Base-by-base conservation (phyloP, 1,284 basidiomycete species). In the Ceratobasidium sp. region DNA sequence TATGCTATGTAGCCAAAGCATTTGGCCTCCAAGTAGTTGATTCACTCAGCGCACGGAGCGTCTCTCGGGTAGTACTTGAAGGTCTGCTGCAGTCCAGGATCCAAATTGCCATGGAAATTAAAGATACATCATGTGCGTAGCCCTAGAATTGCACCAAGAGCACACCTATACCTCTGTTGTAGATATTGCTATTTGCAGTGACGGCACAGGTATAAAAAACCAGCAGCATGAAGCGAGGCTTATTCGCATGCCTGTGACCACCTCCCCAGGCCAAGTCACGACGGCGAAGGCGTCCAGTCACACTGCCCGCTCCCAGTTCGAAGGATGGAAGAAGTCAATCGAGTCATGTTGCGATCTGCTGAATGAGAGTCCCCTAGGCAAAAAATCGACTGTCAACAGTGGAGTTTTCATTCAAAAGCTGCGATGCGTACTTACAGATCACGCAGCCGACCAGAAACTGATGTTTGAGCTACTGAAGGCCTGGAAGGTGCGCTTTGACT, bases 201-300 rank as follows among this genome's bases (percentile, higher is more conserved):
- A 69, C 59, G 66, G 66, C 5, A 69, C 53, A 44, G 47, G 36
- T 2, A 69, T 69, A 4, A 63, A 63, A 48, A 63, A 63, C 27
- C 60, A 63, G 41, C 60, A 63, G 29, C 36, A 63, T 22, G 60
- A 63, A 45, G 41, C 36, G 2, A 45, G 41, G 47, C 22, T 41
- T 19, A 41, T 63, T 29, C 44, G 22, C 24, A 63, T 63, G 24
- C 60, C 31, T 14, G 31, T 44, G 15, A 8, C 22, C 19, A 22
- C 41, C 17, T 17, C 6, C 22, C 19, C 48, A 51, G 4, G 19
- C 19, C 17, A 51, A 51, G 48, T 6, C 7, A 19, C 15, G 6
- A 6, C 27, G 27, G 7, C 54, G 2, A 48, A 44, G 17, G 47
- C 67, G 0, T 24, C 54, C 11, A 45, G 22, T 31, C 67, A 72